A percentile compares a stretch with the other conserved stretches of the same genome.
Conservation (phyloP, 208 protist species). For the Acanthamoeba triangularis region DNA sequence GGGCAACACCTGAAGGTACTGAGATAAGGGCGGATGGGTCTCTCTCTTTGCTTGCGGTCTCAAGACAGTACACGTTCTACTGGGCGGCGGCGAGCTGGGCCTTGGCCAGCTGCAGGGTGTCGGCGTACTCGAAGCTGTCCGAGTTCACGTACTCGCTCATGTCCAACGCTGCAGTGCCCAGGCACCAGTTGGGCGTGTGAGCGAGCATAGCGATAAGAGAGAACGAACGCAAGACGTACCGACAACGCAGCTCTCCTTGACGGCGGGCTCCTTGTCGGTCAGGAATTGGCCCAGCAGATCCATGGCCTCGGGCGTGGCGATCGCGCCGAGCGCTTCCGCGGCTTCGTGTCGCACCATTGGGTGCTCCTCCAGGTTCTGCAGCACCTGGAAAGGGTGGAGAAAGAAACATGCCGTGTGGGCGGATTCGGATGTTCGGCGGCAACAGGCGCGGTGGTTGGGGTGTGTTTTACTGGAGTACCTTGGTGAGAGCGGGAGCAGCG, state of each 20-base stretch:
- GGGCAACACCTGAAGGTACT: too few species aligned
- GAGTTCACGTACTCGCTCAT: slow-evolving; percentile 57
- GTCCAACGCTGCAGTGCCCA: slow-evolving; percentile 2
- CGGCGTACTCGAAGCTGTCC: slow-evolving; percentile 72
- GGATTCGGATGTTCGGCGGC: neutral
- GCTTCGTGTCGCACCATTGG: slow-evolving; percentile 98
- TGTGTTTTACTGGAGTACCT: neutral
- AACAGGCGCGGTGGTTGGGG: neutral
- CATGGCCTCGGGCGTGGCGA: slow-evolving; percentile 90
- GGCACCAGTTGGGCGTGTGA: neutral
- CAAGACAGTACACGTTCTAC: neutral
- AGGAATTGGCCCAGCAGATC: slow-evolving; percentile 27
- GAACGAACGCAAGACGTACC: neutral
- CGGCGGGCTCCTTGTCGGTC: slow-evolving; percentile 44
- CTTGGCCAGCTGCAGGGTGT: slow-evolving; percentile 51
- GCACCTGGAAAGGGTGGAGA: slow-evolving; percentile 75
- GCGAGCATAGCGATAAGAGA: too few species aligned
- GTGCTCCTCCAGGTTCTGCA: slow-evolving; percentile 94
- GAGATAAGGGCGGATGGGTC: neutral
- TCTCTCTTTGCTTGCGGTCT: neutral
- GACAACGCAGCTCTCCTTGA: slow-evolving; percentile 73
- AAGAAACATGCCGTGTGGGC: neutral
- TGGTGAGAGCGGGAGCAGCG: slow-evolving; percentile 78
- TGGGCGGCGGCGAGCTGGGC: slow-evolving; percentile 30
- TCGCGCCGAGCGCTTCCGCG: slow-evolving; percentile 98